These are phyloP conservation scores for Pichia sp. DNA, from an alignment of 1,139 yeast genomes.

Conservation along the genomic window DNA sequence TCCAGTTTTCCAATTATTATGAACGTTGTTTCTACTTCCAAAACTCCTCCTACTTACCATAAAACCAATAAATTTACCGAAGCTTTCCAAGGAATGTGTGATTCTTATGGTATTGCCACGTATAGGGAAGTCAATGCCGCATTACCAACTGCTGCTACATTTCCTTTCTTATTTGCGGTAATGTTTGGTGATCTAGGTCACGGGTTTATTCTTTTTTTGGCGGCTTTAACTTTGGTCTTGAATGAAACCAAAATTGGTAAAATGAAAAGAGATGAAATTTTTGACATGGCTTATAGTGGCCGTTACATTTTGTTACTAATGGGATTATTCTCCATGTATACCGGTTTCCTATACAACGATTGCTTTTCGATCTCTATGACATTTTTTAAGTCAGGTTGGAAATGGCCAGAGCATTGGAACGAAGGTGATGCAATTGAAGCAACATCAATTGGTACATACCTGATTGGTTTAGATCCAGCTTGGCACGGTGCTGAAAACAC, in stretches of 20 bases:
- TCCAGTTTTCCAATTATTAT: slow-evolving; percentile 52
- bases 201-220: slow-evolving; percentile 56
- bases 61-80: slow-evolving; percentile 68
- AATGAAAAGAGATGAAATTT: slow-evolving; percentile 68
- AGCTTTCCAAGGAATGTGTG: slow-evolving; percentile 71
- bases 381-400: slow-evolving; percentile 65
- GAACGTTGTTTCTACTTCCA: slow-evolving; percentile 55
- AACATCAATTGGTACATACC: slow-evolving; percentile 47
- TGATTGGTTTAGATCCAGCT: slow-evolving; percentile 63
- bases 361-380: slow-evolving; percentile 72
- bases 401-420: slow-evolving; percentile 55
- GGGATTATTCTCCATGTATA: slow-evolving; percentile 75
- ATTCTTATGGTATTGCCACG: slow-evolving; percentile 72
- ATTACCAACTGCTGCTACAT: slow-evolving; percentile 67
- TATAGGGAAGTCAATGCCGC: slow-evolving; percentile 79
- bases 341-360: slow-evolving; percentile 73
- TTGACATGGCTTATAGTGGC: slow-evolving; percentile 75
- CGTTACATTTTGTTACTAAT: slow-evolving; percentile 64
- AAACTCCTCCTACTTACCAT: slow-evolving; percentile 72
- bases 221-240: slow-evolving; percentile 50
- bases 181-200: slow-evolving; percentile 88
- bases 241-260: slow-evolving; percentile 51
- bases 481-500: slow-evolving; percentile 84
- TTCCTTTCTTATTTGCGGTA: slow-evolving; percentile 81
- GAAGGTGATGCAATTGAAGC: slow-evolving; percentile 54